A percentile compares a stretch with the other conserved stretches of the same genome.
phyloP scores from a whole-genome alignment of 805 yeast genomes.

The Pichia ethanolica region DNA sequence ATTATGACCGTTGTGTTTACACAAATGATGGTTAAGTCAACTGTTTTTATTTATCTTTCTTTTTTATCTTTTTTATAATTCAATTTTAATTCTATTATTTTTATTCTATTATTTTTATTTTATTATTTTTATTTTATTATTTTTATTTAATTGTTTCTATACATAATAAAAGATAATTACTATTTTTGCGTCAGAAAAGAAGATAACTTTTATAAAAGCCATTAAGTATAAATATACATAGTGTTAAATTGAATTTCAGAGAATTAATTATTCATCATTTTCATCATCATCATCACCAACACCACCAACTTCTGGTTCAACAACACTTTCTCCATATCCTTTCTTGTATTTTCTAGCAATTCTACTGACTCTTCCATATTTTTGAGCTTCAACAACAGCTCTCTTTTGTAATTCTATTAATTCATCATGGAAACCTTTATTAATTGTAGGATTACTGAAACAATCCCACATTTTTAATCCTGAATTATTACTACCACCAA shows the following conservation, averaged over 20 bases:
- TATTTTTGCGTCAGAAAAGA: too few relatives aligned
- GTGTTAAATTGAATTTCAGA: too few relatives aligned
- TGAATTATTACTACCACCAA: slow-evolving; percentile 75
- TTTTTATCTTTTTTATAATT: too few relatives aligned
- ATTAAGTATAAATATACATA: too few relatives aligned
- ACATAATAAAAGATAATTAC: too few relatives aligned
- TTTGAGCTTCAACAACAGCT: slow-evolving; percentile 53
- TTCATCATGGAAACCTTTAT: slow-evolving; percentile 58
- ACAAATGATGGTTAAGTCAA: background rate
- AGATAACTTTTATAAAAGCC: too few relatives aligned
- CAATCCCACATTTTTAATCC: slow-evolving; percentile 90
- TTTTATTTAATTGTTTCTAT: too few relatives aligned
- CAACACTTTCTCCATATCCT: slow-evolving; percentile 43
- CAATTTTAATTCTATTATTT: too few relatives aligned
- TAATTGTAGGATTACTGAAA: slow-evolving; percentile 72
- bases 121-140: too few relatives aligned
- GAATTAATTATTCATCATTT: too few relatives aligned
- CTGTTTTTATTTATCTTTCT: too few relatives aligned
- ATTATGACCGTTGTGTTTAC: background rate
- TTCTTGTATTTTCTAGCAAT: slow-evolving; percentile 62
- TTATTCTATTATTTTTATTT: too few relatives aligned
- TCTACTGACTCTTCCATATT: slow-evolving; percentile 58
- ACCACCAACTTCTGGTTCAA: slow-evolving; percentile 58
- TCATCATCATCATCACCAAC: slow-evolving; percentile 46
- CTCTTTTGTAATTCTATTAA: slow-evolving; percentile 43